A percentile compares a stretch with the other conserved stretches of the same genome.
These are phyloP conservation scores for Penicillium bovifimosum DNA, from an alignment of 495 filamentous ascomycete genomes.

Conservation along the genomic window DNA sequence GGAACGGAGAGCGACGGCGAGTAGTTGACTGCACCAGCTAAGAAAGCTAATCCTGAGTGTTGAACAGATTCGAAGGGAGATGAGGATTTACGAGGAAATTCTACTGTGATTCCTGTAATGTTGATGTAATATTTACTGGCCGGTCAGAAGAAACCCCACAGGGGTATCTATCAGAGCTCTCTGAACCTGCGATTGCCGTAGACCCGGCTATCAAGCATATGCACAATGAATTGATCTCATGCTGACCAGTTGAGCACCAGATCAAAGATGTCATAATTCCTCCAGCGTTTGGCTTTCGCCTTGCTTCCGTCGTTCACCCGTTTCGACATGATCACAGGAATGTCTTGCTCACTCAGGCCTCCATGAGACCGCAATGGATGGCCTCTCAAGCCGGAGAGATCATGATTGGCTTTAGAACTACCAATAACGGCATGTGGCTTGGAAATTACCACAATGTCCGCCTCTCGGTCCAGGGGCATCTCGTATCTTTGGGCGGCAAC, in stretches of 20 bases:
- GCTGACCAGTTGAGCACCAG: constrained; percentile 25
- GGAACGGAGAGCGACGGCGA: no score
- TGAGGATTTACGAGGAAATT: no score
- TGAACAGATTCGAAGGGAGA: no score
- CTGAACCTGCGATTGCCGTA: no score
- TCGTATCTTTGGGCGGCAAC: constrained; percentile 27
- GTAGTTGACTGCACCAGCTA: no score
- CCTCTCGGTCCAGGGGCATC: constrained; percentile 33
- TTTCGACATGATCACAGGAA: constrained; percentile 28
- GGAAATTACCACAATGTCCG: constrained; percentile 30
- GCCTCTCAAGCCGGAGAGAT: constrained; percentile 23
- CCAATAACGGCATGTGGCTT: constrained; percentile 27
- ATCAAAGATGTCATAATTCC: constrained; percentile 34
- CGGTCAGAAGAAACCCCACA: no score
- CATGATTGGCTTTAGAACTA: constrained; percentile 23
- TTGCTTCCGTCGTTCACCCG: not conserved
- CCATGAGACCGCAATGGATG: constrained; percentile 33
- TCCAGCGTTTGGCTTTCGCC: constrained; percentile 14
- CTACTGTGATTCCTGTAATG: no score
- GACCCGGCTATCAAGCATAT: no score
- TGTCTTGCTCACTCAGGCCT: constrained; percentile 27
- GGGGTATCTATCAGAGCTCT: no score
- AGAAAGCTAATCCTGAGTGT: no score
- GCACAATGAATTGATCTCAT: not conserved
- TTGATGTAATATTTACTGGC: no score